Conservation (phyloP, 768 basidiomycete species). For the Boletus pseudopeckii region DNA sequence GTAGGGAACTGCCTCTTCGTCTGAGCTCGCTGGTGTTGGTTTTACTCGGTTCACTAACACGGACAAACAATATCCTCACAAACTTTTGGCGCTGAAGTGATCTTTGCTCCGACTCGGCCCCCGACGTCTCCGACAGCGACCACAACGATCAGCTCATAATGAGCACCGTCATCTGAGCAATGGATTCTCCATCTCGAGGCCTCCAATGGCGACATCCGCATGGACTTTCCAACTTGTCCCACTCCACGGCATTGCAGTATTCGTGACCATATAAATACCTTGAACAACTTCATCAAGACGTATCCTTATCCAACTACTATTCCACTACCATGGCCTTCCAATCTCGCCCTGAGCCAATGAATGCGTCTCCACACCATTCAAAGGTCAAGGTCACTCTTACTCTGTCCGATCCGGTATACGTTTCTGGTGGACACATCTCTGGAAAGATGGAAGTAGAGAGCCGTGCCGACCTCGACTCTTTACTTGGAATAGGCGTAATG, state of each 20-base stretch:
- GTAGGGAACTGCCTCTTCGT: neutral
- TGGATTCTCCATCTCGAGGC: neutral
- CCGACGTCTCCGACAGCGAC: slow-evolving; percentile 1
- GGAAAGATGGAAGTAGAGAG: slow-evolving; percentile 83
- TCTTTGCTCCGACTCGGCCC: neutral
- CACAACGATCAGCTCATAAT: slow-evolving; percentile 15
- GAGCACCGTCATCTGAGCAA: slow-evolving; percentile 15
- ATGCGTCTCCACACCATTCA: slow-evolving; percentile 72
- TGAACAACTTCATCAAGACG: neutral
- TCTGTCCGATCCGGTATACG: slow-evolving; percentile 55
- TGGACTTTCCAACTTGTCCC: slow-evolving; percentile 5
- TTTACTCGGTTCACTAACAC: neutral
- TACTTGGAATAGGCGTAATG: slow-evolving; percentile 70
- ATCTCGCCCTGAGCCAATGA: slow-evolving; percentile 63
- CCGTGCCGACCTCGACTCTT: slow-evolving; percentile 57
- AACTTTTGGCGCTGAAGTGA: neutral
- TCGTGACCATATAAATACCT: slow-evolving; percentile 14
- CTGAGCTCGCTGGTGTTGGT: neutral
- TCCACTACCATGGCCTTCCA: slow-evolving; percentile 28
- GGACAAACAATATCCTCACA: slow-evolving; percentile 17
- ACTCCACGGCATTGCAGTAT: slow-evolving; percentile 5
- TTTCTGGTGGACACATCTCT: slow-evolving; percentile 62
- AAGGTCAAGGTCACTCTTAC: slow-evolving; percentile 70
- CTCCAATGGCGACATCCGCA: slow-evolving; percentile 13
- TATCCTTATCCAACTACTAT: neutral